Base-by-base conservation (phyloP, 148 eudicot species). In the Fagopyrum esculentum region DNA sequence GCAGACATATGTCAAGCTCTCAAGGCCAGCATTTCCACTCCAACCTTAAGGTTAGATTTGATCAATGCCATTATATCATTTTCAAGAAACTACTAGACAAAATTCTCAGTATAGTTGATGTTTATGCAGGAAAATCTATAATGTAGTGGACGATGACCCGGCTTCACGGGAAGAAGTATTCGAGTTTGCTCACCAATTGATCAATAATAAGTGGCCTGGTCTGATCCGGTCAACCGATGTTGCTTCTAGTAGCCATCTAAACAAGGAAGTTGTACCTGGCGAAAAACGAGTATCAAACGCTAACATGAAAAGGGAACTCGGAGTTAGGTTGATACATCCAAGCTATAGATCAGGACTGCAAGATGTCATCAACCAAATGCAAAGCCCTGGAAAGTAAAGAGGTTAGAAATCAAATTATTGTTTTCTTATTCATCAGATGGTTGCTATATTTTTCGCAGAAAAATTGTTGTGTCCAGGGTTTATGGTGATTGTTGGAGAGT, bases 101-200 rank as follows among this genome's bases (percentile, higher is more conserved):
- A 45, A 45, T 8, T 47, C 54, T 47, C 55, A 5, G 78, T 30
- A 26, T 45, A 9, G 5, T 19, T 44, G 12, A 9, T 44, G 4
- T 4, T 71, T 6, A 69, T 52, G 46, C 88, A 88, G 97, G 79
- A 80, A 78, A 71, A 81, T 82, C 19, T 91, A 87, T 82, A 93
- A 93, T 73, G 56, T 88, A 54, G 98, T 91, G 29, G 98, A 93
- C 72, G 98, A 93, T 85, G 97, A 93, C 75, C 97, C 98, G 30
- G 88, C 97, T 59, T 81, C 97, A 45, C 83, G 98, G 66, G 73
- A 35, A 2, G 89, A 87, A 83, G 97, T 93, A 68, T 87, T 93
- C 74, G 79, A 79, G 44, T 86, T 71, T 71, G 95, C 93, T 6
- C 84, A 81, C 72, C 79, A 83, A 46, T 77, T 88, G 84, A 80